Evolutionary conservation across 2,329 filamentous ascomycete species (phyloP), one percentile per base, ranked within the genome.

Genomic region (Whalleya microplaca): DNA sequence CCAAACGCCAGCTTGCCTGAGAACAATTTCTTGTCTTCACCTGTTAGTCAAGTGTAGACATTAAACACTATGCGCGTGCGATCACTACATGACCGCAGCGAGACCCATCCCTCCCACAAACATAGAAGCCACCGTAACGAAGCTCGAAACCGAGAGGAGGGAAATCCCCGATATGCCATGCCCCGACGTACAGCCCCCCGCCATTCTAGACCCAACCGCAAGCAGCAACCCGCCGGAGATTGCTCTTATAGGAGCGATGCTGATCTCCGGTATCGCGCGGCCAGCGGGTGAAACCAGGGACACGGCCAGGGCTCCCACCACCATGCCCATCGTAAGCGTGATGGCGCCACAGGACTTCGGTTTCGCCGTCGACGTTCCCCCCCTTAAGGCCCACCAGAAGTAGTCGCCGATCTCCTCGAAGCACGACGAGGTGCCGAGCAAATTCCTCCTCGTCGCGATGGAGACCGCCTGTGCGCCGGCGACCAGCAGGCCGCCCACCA

Each of bases 131-230:
- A 88, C 84, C 0, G 84, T 86, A 12, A 89, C 69, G 53, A 88
- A 76, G 65, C 87, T 89, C 9, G 85, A 82, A 3, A 82, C 72
- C 0, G 82, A 85, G 48, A 89, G 73, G 57, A 86, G 74, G n/a
- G 83, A 82, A 66, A 89, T 79, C 0, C 87, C 87, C 56, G 83
- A 88, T 60, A 90, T 85, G 0, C 87, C 87, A 68, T 90, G 87
- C 0, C 87, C 87, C 4, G 84, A 87, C 0, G 87, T 88, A 61
- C 87, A 90, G 0, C 87, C 87, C 1, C 85, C 86, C 0, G 83
- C 86, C 52, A 89, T 66, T 47, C 86, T 79, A 1, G 85, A 78
- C 1, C 87, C 87, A 8, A 89, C 67, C 0, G 80, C 78, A 73
- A 89, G 82, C 14, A 81, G 56, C 2, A 81, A 73, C 0, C 87